Percentiles rank a stretch among this genome's conserved stretches.
Evolutionary conservation across 2,329 filamentous ascomycete genomes (phyloP).

Genomic region (Aspergillus fumigatus): DNA sequence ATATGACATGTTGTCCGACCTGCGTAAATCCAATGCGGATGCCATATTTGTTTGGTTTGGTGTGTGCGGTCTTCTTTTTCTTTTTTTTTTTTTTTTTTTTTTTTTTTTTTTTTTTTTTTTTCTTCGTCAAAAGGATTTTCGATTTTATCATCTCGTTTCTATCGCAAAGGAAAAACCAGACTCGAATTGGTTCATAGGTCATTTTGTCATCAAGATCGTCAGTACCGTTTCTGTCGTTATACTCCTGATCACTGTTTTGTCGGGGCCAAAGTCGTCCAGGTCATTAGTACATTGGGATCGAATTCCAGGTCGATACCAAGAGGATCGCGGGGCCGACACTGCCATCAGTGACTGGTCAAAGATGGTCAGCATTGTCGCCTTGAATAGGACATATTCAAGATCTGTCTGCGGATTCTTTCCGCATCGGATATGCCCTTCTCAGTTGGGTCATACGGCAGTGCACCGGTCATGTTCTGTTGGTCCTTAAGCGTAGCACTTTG

Average conservation of each 20-base stretch:
- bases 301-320: constrained; percentile 20
- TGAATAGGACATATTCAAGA: constrained; percentile 33
- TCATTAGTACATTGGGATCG: constrained; percentile 24
- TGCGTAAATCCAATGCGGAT: neutral
- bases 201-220: constrained; percentile 19
- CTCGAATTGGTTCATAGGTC: constrained; percentile 4
- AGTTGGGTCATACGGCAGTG: constrained; percentile 27
- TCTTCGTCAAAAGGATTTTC: neutral
- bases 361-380: constrained; percentile 18
- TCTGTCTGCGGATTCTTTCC: constrained; percentile 37
- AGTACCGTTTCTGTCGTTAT: constrained; percentile 33
- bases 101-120: neutral
- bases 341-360: neutral
- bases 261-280: constrained; percentile 22
- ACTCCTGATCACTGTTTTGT: constrained; percentile 8
- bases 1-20: neutral
- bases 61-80: no score
- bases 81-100: neutral
- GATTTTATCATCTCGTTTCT: constrained; percentile 6
- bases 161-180: constrained; percentile 2
- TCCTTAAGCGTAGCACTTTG: constrained; percentile 13
- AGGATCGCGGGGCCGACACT: constrained; percentile 7
- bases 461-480: constrained; percentile 9
- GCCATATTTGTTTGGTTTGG: neutral
- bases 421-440: constrained; percentile 36